phyloP scores from a whole-genome alignment of 2,329 filamentous ascomycete genomes.

The Calonectria hawksworthii region DNA sequence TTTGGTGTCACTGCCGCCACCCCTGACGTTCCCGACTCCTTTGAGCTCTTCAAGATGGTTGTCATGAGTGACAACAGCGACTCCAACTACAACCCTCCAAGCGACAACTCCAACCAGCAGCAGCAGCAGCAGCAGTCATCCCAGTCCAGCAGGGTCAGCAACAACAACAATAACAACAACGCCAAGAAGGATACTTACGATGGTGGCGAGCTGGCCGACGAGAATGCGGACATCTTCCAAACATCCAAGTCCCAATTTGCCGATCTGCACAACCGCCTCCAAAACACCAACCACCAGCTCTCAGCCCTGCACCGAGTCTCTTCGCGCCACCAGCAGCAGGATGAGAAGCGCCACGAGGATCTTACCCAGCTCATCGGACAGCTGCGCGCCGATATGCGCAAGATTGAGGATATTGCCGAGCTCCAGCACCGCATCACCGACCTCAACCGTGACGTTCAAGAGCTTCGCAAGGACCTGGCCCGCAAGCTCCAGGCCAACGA shows the following conservation, averaged over 20 bases:
- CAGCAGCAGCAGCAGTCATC: conserved; percentile 42
- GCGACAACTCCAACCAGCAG: conserved; percentile 50
- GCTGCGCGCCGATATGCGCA: conserved; percentile 61
- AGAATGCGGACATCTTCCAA: conserved; percentile 61
- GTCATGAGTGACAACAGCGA: conserved; percentile 71
- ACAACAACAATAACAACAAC: conserved; percentile 43
- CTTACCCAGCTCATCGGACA: conserved; percentile 62
- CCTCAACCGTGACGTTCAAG: conserved; percentile 71
- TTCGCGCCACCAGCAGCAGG: conserved; percentile 62
- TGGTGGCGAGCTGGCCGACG: conserved; percentile 62
- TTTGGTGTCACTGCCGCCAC: conserved; percentile 91
- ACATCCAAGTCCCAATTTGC: conserved; percentile 77
- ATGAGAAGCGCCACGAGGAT: conserved; percentile 71
- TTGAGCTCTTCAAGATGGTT: conserved; percentile 91
- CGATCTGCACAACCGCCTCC: conserved; percentile 88
- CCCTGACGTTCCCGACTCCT: conserved; percentile 92
- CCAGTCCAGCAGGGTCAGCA: conserved; percentile 15
- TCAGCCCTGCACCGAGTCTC: conserved; percentile 72
- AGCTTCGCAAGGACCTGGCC: conserved; percentile 68
- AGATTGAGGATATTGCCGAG: conserved; percentile 59
- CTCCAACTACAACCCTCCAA: conserved; percentile 44
- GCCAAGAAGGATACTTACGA: conserved; percentile 48
- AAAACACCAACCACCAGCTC: conserved; percentile 78
- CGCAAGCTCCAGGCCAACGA: conserved; percentile 66
- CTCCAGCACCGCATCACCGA: conserved; percentile 63